phyloP scores from a whole-genome alignment of 768 basidiomycete genomes.

The Calocybe cyanea region DNA sequence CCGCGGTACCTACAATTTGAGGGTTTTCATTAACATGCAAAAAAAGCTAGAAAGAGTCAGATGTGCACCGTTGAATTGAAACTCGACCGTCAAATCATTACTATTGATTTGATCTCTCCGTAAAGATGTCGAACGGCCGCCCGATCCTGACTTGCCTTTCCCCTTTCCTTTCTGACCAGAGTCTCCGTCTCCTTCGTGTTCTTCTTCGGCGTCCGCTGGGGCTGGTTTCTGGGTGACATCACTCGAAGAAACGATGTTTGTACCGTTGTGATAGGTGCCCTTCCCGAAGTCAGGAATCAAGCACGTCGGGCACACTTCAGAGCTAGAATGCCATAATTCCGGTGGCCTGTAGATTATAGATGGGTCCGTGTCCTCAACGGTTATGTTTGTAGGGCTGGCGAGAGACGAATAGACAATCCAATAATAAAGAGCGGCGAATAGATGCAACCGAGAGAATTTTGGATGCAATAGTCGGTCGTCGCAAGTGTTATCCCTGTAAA shows the following conservation, averaged over 20 bases:
- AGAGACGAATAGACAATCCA: slow-evolving; percentile 14
- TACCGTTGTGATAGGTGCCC: slow-evolving; percentile 34
- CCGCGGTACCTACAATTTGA: slow-evolving; percentile 36
- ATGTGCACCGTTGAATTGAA: slow-evolving; percentile 40
- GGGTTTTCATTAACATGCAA: background rate
- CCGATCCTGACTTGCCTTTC: slow-evolving; percentile 1
- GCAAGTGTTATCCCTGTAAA: too few species aligned
- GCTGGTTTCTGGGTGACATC: slow-evolving; percentile 18
- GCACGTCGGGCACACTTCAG: slow-evolving; percentile 27
- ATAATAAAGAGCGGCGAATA: slow-evolving; percentile 5
- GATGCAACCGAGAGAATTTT: slow-evolving; percentile 1
- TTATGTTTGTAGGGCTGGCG: slow-evolving; percentile 26
- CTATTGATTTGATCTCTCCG: slow-evolving; percentile 26
- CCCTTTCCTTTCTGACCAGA: slow-evolving; percentile 3
- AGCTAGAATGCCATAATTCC: slow-evolving; percentile 31
- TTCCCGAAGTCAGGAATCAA: slow-evolving; percentile 20
- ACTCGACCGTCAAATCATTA: slow-evolving; percentile 29
- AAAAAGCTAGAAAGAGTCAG: background rate
- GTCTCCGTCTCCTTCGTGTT: slow-evolving; percentile 7
- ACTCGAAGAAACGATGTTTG: slow-evolving; percentile 16
- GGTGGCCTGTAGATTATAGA: slow-evolving; percentile 34
- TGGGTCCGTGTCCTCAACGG: slow-evolving; percentile 35
- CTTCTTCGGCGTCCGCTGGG: background rate
- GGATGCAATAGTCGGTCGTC: background rate
- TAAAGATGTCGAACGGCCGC: slow-evolving; percentile 6